phyloP scores from a whole-genome alignment of 805 yeast genomes.

The Candida xyloterini region DNA sequence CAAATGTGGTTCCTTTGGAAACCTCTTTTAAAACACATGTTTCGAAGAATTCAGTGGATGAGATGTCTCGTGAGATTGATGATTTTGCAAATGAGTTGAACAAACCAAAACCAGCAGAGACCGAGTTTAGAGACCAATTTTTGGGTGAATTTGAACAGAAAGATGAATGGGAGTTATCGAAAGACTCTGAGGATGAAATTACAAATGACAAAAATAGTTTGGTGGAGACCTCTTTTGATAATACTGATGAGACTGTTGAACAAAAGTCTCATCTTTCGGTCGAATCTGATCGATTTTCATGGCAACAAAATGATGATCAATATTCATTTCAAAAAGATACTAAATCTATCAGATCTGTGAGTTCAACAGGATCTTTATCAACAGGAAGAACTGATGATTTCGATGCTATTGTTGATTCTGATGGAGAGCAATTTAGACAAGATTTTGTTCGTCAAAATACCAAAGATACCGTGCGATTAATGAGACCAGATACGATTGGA shows the following conservation, averaged over 20 bases:
- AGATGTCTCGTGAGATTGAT: constrained; percentile 17
- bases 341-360: constrained; percentile 1
- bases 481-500: background rate
- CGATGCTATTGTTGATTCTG: constrained; percentile 11
- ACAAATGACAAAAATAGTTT: background rate
- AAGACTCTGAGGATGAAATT: background rate
- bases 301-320: constrained; percentile 17
- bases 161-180: background rate
- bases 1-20: background rate
- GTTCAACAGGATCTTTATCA: constrained; percentile 26
- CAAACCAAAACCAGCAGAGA: background rate
- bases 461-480: constrained; percentile 19
- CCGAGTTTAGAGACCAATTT: constrained; percentile 2
- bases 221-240: constrained; percentile 3
- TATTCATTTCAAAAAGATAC: background rate
- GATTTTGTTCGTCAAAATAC: constrained; percentile 26
- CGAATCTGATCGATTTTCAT: constrained; percentile 15
- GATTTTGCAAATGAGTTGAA: constrained; percentile 14
- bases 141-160: constrained; percentile 5
- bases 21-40: background rate
- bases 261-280: background rate
- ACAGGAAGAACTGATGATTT: constrained; percentile 14
- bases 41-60: constrained; percentile 14
- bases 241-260: constrained; percentile 1
- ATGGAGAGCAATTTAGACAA: constrained; percentile 19